Base-by-base conservation (phyloP, 2,329 filamentous ascomycete species). In the Beauveria varroae region DNA sequence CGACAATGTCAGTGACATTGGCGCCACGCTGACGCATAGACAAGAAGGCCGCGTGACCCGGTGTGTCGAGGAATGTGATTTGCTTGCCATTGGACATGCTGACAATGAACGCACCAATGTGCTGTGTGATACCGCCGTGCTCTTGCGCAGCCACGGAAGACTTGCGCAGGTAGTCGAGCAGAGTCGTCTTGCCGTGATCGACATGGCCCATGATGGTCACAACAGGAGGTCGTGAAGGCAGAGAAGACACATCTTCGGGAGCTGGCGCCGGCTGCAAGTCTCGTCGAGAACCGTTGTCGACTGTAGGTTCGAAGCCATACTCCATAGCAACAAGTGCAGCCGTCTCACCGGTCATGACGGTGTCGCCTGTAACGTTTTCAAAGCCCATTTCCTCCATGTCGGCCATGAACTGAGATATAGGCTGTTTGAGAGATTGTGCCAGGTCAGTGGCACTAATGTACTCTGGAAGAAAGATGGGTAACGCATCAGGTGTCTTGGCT, bases 161-260 rank as follows among this genome's bases (percentile, higher is more conserved):
- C 68, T 96, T 96, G 43, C 95, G 89, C 50, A 99, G 79, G 76
- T 88, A 98, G 72, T 99, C 95, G 10, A 99, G 80, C 47, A 99
- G 86, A 0, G 96, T 99, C 0, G 95, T 99, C 78, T 99, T 99
- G 59, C 95, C 95, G 73, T 99, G 95, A 72, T 99, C 96, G 68
- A 99, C 95, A 66, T 99, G 95, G 2, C 95, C 95, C 96, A 99
- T 99, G 70, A 99, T 99, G 0, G 96, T 98, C 44, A 99, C 93
- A 41, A 99, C 91, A 0, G 95, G 96, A 8, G 95, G 93, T 18
- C 96, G 85, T 40, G 79, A 74, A 2, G 92, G 91, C 8, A 97
- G 75, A 16, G 74, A 67, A 0, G 88, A 85, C 54, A 79, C 82
- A 72, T 93, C 90, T 68, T 86, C 86, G 9, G 85, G 84, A 28